phyloP scores from a whole-genome alignment of 176 grass and related monocot genomes.

The Carex parvula region DNA sequence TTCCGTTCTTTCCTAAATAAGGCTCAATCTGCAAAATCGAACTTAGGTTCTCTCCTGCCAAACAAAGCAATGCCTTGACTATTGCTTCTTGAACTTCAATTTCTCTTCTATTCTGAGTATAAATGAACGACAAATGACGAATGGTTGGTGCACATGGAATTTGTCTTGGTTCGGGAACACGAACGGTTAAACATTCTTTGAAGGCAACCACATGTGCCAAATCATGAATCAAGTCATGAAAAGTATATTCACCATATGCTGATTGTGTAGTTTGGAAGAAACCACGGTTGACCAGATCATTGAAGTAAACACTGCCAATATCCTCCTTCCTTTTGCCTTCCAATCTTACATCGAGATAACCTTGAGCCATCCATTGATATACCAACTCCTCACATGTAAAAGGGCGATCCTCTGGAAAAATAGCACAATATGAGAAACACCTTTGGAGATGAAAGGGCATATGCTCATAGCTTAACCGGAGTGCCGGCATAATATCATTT shows the following conservation, averaged over 20 bases:
- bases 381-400: slow-evolving; percentile 15
- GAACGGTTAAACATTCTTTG: background rate
- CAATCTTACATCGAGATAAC: slow-evolving; percentile 11
- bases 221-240: slow-evolving; percentile 38
- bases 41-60: background rate
- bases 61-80: background rate
- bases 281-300: slow-evolving; percentile 14
- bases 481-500: slow-evolving; percentile 15
- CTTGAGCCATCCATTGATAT: slow-evolving; percentile 41
- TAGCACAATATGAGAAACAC: slow-evolving; percentile 31
- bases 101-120: too few species aligned
- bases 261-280: slow-evolving; percentile 10
- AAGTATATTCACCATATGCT: too few species aligned
- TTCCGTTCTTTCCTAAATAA: too few species aligned
- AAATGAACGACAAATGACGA: slow-evolving; percentile 33
- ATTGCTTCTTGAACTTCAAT: background rate
- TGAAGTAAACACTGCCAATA: slow-evolving; percentile 25
- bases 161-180: background rate
- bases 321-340: slow-evolving; percentile 3
- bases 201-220: slow-evolving; percentile 13
- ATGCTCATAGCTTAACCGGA: slow-evolving; percentile 35
- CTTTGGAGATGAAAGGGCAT: background rate
- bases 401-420: slow-evolving; percentile 1
- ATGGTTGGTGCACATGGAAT: background rate
- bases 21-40: too few species aligned